Evolutionary conservation across 2,329 filamentous ascomycete species (phyloP).

Genomic region (Neofusicoccum parvum): DNA sequence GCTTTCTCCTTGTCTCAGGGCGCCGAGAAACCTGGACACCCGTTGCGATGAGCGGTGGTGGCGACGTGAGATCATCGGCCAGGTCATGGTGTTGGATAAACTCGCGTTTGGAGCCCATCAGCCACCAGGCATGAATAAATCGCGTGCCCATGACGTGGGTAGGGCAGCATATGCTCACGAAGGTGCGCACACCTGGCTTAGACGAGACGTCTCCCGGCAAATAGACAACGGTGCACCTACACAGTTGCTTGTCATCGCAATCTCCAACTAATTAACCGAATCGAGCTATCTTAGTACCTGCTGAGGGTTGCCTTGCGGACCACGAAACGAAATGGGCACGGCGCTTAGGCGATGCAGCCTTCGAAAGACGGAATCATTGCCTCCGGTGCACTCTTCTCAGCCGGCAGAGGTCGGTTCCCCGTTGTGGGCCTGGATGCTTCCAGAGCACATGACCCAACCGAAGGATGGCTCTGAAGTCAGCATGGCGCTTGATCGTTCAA

Average conservation of each 20-base stretch:
- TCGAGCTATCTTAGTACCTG: not conserved
- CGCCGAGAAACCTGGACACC: no score
- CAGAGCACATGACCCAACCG: not conserved
- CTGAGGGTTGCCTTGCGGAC: not conserved
- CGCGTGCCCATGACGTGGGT: constrained; percentile 1
- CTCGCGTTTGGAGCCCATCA: not conserved
- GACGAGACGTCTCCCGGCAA: not conserved
- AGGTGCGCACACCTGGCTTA: not conserved
- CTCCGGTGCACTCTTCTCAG: not conserved
- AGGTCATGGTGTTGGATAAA: no score
- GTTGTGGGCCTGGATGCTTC: not conserved
- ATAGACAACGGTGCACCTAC: not conserved
- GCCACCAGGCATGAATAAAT: not conserved
- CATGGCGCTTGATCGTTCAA: not conserved
- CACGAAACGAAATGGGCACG: not conserved
- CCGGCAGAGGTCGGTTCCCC: not conserved
- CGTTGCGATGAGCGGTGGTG: no score
- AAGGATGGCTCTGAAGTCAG: not conserved
- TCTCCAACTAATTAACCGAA: not conserved
- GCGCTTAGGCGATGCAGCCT: not conserved
- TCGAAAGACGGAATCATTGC: not conserved
- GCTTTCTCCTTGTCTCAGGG: no score
- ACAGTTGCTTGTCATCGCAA: not conserved
- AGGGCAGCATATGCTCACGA: not conserved
- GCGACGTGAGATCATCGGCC: not conserved